Conservation (phyloP, 345 rosid genomes). For the Populus deltoides region DNA sequence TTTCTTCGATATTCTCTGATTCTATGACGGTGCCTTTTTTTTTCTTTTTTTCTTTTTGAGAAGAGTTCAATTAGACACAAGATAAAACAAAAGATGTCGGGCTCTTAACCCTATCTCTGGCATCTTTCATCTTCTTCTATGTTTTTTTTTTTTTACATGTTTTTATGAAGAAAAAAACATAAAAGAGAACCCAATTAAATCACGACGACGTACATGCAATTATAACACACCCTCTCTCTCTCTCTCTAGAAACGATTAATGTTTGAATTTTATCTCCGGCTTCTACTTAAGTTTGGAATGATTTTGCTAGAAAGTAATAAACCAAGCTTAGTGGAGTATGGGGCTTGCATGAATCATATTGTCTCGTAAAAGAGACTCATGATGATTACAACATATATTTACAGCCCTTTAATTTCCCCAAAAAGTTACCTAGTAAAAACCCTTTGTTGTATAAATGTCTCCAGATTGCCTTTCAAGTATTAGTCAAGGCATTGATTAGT, state of each 20-base stretch:
- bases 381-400: conserved; percentile 24
- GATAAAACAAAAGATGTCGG: conserved; percentile 21
- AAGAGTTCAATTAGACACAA: conserved; percentile 6
- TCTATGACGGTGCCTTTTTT: background rate
- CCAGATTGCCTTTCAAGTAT: conserved; percentile 88
- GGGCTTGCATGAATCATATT: conserved; percentile 43
- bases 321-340: conserved; percentile 26
- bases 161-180: background rate
- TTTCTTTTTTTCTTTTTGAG: background rate
- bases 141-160: background rate
- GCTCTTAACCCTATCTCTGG: conserved; percentile 9
- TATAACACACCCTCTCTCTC: background rate
- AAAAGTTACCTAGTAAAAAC: conserved; percentile 16
- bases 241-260: conserved; percentile 24
- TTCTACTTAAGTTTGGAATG: conserved; percentile 24
- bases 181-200: background rate
- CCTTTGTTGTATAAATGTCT: background rate
- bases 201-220: background rate
- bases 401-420: background rate
- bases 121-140: background rate
- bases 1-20: background rate
- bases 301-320: conserved; percentile 30
- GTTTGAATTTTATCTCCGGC: conserved; percentile 36
- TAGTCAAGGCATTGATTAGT: conserved; percentile 85
- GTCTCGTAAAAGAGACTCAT: conserved; percentile 32